Conservation (phyloP, 2,329 filamentous ascomycete species). For the Sporothrix variecibatus region DNA sequence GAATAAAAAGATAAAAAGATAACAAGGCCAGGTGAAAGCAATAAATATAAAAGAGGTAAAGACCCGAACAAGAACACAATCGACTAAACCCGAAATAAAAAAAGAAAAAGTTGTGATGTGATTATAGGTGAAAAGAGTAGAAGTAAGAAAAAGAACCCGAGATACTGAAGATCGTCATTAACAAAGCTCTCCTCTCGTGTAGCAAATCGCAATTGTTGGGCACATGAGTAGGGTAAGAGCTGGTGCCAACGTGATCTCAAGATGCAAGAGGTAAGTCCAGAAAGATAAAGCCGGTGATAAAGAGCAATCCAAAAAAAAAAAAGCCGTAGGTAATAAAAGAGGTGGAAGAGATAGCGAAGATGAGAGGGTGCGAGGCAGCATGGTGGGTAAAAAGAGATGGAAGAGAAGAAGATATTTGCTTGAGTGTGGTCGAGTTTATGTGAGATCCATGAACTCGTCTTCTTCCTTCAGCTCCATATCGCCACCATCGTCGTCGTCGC, state of each 20-base stretch:
- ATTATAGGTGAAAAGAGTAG: background rate
- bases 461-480: constrained; percentile 49
- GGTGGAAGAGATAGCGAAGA: background rate
- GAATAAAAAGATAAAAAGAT: constrained; percentile 27
- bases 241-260: background rate
- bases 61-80: background rate
- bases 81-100: background rate
- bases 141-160: background rate
- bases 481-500: constrained; percentile 70
- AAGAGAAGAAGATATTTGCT: constrained; percentile 10
- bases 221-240: background rate
- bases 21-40: constrained; percentile 16
- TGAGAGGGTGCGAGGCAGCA: background rate
- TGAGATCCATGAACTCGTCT: constrained; percentile 33
- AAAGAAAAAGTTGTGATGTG: background rate
- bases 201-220: background rate
- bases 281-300: background rate
- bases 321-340: background rate
- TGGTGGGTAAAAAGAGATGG: constrained; percentile 30
- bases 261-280: constrained; percentile 7
- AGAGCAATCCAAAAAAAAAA: background rate
- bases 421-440: background rate
- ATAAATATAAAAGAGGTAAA: constrained; percentile 27
- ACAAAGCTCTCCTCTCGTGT: background rate
- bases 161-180: background rate